Evolutionary conservation across 768 basidiomycete species (phyloP), one percentile per base, ranked within the genome.

Genomic region (Russula lepida): DNA sequence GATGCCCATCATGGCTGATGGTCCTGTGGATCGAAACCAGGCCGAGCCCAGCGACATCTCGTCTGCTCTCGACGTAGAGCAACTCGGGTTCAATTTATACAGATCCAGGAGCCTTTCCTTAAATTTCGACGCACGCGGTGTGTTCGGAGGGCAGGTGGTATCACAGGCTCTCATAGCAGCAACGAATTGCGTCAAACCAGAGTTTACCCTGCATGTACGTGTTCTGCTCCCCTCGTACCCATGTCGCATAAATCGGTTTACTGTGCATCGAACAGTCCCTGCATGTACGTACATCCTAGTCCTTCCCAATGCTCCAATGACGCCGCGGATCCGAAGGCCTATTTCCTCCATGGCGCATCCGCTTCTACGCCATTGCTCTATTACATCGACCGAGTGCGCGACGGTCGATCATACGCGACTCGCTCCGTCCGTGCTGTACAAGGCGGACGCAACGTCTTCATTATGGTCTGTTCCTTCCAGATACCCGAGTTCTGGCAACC

Each of bases 91-190:
- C 49, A 86, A 88, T 69, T 73, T 92, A 43, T 92, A 85, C 69
- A 84, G 89, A 19, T 92, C 89, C 2, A 89, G 85, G 68, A 83
- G 81, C 0, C 75, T 92, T 1, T 85, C 79, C 76, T 50, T 82
- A n/a, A 89, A 88, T 0, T 64, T 71, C 8, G 73, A 77, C 19
- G 79, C 81, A 17, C 78, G 91, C 51, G 89, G 90, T 17, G 89
- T 90, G 15, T 93, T 89, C 67, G 91, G 92, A 62, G 91, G 91
- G 4, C 89, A 92, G 72, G 91, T 93, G 59, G 91, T 94, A 65
- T 90, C 88, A 39, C 91, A 93, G 69, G 92, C 90, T 5, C 74
- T 93, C 30, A 86, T 90, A 13, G 81, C 88, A 2, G 91, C 91
- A 1, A 90, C 88, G 15, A 85, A 84, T 62, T 83, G 84, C 55